Percentiles rank a stretch among this genome's conserved stretches.
These are phyloP conservation scores for Colletotrichum sp. DNA, from an alignment of 2,329 filamentous ascomycete genomes.

Conservation along the genomic window DNA sequence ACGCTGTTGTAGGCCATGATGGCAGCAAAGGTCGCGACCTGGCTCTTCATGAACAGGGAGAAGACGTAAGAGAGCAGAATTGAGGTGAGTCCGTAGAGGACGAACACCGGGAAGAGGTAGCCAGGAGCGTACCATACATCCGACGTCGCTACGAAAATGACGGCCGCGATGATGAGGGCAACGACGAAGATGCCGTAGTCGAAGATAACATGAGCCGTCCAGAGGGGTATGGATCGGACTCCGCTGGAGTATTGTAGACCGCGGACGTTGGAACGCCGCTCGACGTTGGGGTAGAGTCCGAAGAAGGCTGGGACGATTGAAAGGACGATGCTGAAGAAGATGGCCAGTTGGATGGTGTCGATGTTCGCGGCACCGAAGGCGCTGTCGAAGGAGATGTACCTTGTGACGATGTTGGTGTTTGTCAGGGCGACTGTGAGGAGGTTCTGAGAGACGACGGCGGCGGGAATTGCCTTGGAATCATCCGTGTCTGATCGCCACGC, in stretches of 20 bases:
- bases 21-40: conserved; percentile 84
- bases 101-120: conserved; percentile 77
- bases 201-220: conserved; percentile 82
- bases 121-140: conserved; percentile 77
- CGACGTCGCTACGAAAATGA: conserved; percentile 70
- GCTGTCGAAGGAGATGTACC: conserved; percentile 77
- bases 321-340: conserved; percentile 83
- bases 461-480: conserved; percentile 44
- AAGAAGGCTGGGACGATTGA: conserved; percentile 85
- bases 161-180: conserved; percentile 69
- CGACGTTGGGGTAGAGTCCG: conserved; percentile 82
- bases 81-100: conserved; percentile 74
- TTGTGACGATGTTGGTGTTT: conserved; percentile 73
- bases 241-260: conserved; percentile 92
- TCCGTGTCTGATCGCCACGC: conserved; percentile 68
- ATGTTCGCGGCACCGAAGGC: conserved; percentile 69
- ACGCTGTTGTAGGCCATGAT: conserved; percentile 78
- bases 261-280: conserved; percentile 79
- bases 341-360: conserved; percentile 77
- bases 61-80: conserved; percentile 80
- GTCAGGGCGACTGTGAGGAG: conserved; percentile 67
- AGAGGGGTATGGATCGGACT: conserved; percentile 80
- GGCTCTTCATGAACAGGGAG: conserved; percentile 78
- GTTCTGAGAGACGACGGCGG: conserved; percentile 70
- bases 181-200: conserved; percentile 78